A percentile compares a stretch with the other conserved stretches of the same genome.
Evolutionary conservation across 2,329 filamentous ascomycete genomes (phyloP).

Genomic region (Graphiopsis chlorocephala): DNA sequence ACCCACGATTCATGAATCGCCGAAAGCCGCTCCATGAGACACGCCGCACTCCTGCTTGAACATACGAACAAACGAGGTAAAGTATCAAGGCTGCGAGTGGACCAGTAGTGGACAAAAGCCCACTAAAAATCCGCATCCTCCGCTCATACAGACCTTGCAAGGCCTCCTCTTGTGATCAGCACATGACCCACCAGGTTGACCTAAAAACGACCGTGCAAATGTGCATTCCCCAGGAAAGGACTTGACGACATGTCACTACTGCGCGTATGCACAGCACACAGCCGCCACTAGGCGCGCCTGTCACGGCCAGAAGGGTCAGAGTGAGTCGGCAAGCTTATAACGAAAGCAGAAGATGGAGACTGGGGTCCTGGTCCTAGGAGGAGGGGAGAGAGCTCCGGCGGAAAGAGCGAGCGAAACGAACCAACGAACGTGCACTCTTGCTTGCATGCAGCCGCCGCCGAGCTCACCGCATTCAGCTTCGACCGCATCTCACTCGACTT

Average conservation of each 20-base stretch:
- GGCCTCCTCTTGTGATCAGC: neutral
- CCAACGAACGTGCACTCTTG: too few species aligned
- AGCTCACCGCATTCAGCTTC: constrained; percentile 12
- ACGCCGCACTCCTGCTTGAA: neutral
- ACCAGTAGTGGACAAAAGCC: neutral
- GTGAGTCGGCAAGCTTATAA: neutral
- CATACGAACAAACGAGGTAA: neutral
- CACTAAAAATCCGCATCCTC: neutral
- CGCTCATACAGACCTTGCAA: neutral
- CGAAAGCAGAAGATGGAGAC: neutral
- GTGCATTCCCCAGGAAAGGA: neutral
- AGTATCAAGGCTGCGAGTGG: neutral
- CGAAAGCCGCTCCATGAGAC: neutral
- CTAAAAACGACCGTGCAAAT: neutral
- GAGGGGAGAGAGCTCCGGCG: neutral
- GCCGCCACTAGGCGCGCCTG: neutral
- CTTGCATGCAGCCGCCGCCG: neutral
- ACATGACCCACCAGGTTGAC: neutral
- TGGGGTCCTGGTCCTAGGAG: neutral
- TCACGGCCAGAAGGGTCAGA: neutral
- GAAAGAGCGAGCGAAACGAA: neutral
- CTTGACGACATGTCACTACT: neutral
- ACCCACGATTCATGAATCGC: neutral
- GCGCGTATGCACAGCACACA: neutral
- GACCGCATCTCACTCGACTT: constrained; percentile 6